A percentile compares a stretch with the other conserved stretches of the same genome.
Evolutionary conservation across 495 filamentous ascomycete genomes (phyloP).

Genomic region (Penicillium alfredii): DNA sequence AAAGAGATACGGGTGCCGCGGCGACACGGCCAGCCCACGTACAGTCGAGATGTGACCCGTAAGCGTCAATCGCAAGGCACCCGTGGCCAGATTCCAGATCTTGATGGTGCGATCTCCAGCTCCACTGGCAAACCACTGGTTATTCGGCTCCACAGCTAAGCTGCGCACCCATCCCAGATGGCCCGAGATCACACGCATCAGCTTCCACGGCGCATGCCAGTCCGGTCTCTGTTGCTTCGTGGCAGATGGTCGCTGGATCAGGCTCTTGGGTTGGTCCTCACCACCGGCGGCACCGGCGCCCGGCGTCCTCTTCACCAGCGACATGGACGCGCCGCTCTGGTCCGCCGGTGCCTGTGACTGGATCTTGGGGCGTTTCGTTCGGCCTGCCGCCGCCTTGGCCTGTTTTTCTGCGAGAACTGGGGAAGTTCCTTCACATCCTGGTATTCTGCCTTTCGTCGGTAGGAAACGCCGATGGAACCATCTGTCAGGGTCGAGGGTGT

Average conservation of each 20-base stretch:
- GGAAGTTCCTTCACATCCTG: slow-evolving; percentile 74
- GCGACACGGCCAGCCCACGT: slow-evolving; percentile 84
- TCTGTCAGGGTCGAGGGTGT: slow-evolving; percentile 37
- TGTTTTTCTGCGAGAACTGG: slow-evolving; percentile 80
- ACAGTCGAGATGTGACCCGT: slow-evolving; percentile 98
- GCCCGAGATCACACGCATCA: slow-evolving; percentile 94
- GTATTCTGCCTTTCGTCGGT: slow-evolving; percentile 72
- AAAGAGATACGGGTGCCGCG: slow-evolving; percentile 94
- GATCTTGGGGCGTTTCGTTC: slow-evolving; percentile 51
- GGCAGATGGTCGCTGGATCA: slow-evolving; percentile 61
- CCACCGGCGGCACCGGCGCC: slow-evolving; percentile 23
- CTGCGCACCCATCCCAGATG: slow-evolving; percentile 94
- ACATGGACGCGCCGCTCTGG: slow-evolving; percentile 37
- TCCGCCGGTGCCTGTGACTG: slow-evolving; percentile 26
- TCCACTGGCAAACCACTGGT: slow-evolving; percentile 96
- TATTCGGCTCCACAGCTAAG: slow-evolving; percentile 88
- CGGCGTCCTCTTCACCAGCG: slow-evolving; percentile 36
- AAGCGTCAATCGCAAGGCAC: slow-evolving; percentile 73
- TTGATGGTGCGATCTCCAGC: slow-evolving; percentile 97
- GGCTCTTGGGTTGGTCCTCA: slow-evolving; percentile 46
- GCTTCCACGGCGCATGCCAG: slow-evolving; percentile 98
- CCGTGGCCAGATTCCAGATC: slow-evolving; percentile 94
- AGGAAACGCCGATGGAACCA: slow-evolving; percentile 47
- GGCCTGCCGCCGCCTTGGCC: slow-evolving; percentile 54
- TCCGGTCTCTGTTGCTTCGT: slow-evolving; percentile 73